Evolutionary conservation across 352 stramenopile species (phyloP).

Genomic region (Aphanomyces cochlioides): DNA sequence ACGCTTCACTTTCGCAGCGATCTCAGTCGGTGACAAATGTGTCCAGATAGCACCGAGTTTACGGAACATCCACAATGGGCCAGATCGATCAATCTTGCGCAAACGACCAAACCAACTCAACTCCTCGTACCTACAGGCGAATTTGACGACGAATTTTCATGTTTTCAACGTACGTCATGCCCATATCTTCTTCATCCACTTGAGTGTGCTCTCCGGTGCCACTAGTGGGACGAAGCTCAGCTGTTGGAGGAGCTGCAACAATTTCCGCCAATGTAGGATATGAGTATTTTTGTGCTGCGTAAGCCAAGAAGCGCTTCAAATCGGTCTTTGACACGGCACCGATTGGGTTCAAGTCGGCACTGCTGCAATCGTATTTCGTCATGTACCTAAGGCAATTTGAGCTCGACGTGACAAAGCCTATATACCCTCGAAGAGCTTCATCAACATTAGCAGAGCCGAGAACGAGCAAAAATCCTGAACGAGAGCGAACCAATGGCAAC

Average conservation of each 20-base stretch:
- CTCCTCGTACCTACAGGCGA: slow-evolving; percentile 59
- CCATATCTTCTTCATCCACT: slow-evolving; percentile 99
- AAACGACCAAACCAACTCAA: slow-evolving; percentile 94
- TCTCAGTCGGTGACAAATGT: slow-evolving; percentile 65
- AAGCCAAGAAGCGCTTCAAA: slow-evolving; percentile 96
- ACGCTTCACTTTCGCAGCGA: slow-evolving; percentile 91
- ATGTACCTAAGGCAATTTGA: slow-evolving; percentile 74
- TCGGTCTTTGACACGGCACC: slow-evolving; percentile 95
- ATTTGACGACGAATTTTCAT: not conserved
- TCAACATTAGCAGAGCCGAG: slow-evolving; percentile 98
- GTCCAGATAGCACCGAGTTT: slow-evolving; percentile 86
- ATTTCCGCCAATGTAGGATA: slow-evolving; percentile 91
- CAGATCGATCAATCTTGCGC: slow-evolving; percentile 94
- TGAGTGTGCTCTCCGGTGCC: slow-evolving; percentile 87
- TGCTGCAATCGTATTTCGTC: slow-evolving; percentile 99
- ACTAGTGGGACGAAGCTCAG: slow-evolving; percentile 91
- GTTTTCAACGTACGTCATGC: slow-evolving; percentile 91
- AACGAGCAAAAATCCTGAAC: slow-evolving; percentile 95
- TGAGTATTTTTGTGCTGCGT: slow-evolving; percentile 86
- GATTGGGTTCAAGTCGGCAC: slow-evolving; percentile 98
- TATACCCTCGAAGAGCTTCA: slow-evolving; percentile 90
- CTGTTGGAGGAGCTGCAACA: slow-evolving; percentile 91
- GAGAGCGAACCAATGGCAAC: slow-evolving; percentile 95
- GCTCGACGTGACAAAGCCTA: no score
- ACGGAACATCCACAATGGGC: slow-evolving; percentile 93